Conservation (phyloP, 441 rosid genomes). For the Populus hybrid region DNA sequence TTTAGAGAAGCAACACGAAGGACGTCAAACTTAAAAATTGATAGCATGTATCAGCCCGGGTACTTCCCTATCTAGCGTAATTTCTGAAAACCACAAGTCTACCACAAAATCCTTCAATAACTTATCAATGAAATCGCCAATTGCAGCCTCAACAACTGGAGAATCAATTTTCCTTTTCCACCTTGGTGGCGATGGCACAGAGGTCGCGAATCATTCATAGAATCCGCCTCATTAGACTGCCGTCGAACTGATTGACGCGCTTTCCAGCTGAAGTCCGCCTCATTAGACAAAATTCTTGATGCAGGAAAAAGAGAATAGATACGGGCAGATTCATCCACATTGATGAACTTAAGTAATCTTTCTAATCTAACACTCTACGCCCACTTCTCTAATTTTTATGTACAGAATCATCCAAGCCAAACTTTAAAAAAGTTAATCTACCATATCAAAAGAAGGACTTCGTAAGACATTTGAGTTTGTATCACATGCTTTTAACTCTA, state of each 20-base stretch:
- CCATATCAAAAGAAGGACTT: not conserved
- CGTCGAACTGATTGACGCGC: constrained; percentile 17
- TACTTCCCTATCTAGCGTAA: constrained; percentile 87
- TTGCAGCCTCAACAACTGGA: constrained; percentile 75
- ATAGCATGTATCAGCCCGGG: constrained; percentile 71
- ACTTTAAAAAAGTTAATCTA: not conserved
- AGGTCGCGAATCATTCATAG: constrained; percentile 71
- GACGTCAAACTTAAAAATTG: not conserved
- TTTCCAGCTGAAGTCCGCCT: constrained; percentile 85
- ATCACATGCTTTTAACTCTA: not conserved
- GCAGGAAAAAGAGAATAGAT: constrained; percentile 53
- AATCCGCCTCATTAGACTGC: constrained; percentile 7
- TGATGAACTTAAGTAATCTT: constrained; percentile 54
- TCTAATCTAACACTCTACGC: not conserved
- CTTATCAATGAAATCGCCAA: constrained; percentile 69
- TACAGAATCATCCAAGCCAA: not conserved
- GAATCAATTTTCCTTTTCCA: constrained; percentile 95
- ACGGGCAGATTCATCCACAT: constrained; percentile 96
- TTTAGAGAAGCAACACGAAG: not conserved
- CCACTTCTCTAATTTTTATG: not conserved
- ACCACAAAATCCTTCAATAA: constrained; percentile 78
- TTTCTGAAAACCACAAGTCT: constrained; percentile 87
- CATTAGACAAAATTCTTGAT: constrained; percentile 48
- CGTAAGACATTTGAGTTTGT: not conserved
- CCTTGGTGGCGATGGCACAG: constrained; percentile 44